Conservation (phyloP, 2,329 filamentous ascomycete species). For the Pleoardoris graminearum region DNA sequence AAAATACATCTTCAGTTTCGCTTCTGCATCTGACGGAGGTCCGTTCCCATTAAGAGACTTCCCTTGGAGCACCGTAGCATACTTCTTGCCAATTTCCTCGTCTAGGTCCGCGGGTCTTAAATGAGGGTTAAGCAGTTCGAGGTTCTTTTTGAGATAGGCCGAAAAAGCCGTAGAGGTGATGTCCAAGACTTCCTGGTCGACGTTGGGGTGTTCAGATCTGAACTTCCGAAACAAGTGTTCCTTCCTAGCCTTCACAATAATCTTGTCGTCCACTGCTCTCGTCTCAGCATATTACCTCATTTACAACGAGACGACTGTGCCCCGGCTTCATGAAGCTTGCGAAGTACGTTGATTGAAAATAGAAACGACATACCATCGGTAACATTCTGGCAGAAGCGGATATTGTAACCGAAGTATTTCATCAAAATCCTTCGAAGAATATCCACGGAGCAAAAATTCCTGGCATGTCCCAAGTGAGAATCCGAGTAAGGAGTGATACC, state of each 20-base stretch:
- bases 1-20: constrained; percentile 89
- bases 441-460: constrained; percentile 73
- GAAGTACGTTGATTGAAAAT: too few relatives aligned
- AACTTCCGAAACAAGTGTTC: constrained; percentile 76
- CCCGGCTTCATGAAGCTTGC: too few relatives aligned
- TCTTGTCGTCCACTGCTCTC: constrained; percentile 51
- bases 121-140: constrained; percentile 54
- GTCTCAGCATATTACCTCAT: too few relatives aligned
- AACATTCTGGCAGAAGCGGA: constrained; percentile 91
- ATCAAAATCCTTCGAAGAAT: background rate
- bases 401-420: constrained; percentile 73
- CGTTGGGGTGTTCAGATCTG: constrained; percentile 55
- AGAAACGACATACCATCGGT: constrained; percentile 61
- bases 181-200: constrained; percentile 51
- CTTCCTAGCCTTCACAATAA: constrained; percentile 69
- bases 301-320: too few relatives aligned
- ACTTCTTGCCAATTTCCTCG: constrained; percentile 54
- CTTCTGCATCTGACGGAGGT: constrained; percentile 72
- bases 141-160: constrained; percentile 69
- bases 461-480: constrained; percentile 78
- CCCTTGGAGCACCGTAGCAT: constrained; percentile 59
- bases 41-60: constrained; percentile 58
- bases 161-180: constrained; percentile 57
- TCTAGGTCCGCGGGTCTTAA: constrained; percentile 53
- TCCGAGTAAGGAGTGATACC: constrained; percentile 86